Evolutionary conservation across 805 yeast genomes (phyloP), one percentile per base, ranked within the genome.

Genomic region (Pichia occidentalis): DNA sequence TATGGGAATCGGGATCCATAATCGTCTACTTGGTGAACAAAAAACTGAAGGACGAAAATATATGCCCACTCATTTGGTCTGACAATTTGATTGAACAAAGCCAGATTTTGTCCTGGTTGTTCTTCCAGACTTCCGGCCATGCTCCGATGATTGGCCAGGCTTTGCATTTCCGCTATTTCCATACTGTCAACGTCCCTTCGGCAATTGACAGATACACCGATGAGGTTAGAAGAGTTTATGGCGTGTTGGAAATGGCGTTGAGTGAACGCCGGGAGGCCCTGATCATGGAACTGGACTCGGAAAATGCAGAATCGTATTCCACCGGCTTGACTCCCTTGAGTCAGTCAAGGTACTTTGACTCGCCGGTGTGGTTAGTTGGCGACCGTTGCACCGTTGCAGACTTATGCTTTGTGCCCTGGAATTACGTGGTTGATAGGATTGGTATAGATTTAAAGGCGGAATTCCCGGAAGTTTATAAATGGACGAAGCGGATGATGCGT

Each of bases 91-190:
- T 75, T 11, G 95, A 85, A 47, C 95, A 86, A 63, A 71, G 88
- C 3, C 90, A 82, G 57, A 85, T 88, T 41, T 71, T 77, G 43
- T 75, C 87, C 6, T 88, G 97, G 96, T 68, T 90, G 26, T 88
- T 85, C 54, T 88, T 88, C 68, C 97, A 88, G 63, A 86, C 96
- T 3, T 82, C 94, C 4, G 97, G 97, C 6, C 97, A 87, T 57
- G 95, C 97, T 0, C 96, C 97, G n/a, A 88, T 88, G 95, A 84
- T 88, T 51, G 97, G 97, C 14, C 97, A 88, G 61, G 96, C 97
- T 7, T 70, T 90, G 50, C 97, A 90, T 64, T 90, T 88, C 65
- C 72, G 88, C 53, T 86, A 85, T 58, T 86, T 88, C 68, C 96
- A 88, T 57, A 74, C 88, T 6, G 80, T 80, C 44, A 79, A 79